A percentile compares a stretch with the other conserved stretches of the same genome.
Conservation (phyloP, 2,329 filamentous ascomycete species). For the Penicillium sp. region DNA sequence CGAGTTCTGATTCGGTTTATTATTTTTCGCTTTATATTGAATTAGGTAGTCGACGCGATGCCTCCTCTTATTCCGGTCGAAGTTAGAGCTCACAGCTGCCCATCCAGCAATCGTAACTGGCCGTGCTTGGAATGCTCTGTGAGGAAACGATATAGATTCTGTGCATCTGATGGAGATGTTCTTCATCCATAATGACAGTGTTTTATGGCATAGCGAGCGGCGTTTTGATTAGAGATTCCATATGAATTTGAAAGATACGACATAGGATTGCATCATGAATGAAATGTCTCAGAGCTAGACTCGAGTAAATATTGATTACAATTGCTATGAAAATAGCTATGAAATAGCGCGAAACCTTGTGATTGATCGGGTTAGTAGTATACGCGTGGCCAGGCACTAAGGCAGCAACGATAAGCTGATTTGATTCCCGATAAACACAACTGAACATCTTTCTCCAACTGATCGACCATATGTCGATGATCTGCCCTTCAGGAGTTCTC, state of each 20-base stretch:
- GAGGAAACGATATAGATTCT: not conserved
- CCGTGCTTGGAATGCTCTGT: not conserved
- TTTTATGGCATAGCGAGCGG: too few species aligned
- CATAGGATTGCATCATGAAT: too few species aligned
- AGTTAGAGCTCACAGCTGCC: not conserved
- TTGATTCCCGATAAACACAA: not conserved
- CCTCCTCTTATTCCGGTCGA: too few species aligned
- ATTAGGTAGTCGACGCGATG: too few species aligned
- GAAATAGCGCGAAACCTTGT: not conserved
- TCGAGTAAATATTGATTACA: too few species aligned
- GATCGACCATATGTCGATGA: not conserved
- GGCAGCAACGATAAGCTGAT: not conserved
- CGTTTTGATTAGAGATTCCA: too few species aligned
- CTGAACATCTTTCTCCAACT: not conserved
- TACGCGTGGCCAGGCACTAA: constrained; percentile 2
- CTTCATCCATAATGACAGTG: too few species aligned
- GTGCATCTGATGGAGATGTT: too few species aligned
- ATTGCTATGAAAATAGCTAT: too few species aligned
- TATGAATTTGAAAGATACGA: too few species aligned
- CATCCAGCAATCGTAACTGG: constrained; percentile 10
- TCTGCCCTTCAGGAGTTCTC: not conserved
- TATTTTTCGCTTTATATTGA: too few species aligned
- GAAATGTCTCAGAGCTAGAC: too few species aligned
- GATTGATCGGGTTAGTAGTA: not conserved
- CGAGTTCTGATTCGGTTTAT: constrained; percentile 44